phyloP scores from a whole-genome alignment of 2,329 filamentous ascomycete genomes.

The Cladosporium sp. region DNA sequence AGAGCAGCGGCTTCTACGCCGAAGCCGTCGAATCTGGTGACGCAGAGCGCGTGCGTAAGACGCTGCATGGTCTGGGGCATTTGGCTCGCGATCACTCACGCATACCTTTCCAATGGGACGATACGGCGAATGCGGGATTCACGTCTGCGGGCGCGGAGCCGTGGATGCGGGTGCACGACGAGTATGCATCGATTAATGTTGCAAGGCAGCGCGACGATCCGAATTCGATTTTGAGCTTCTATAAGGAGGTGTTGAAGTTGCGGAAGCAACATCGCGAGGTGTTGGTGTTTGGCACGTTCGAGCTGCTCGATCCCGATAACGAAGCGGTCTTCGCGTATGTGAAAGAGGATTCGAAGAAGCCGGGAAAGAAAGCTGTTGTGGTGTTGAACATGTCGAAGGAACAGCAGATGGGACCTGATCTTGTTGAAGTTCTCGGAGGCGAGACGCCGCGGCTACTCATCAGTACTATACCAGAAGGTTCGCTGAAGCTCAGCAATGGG shows the following conservation, averaged over 20 bases:
- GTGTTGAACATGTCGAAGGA: slow-evolving; percentile 42
- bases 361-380: slow-evolving; percentile 36
- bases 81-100: slow-evolving; percentile 69
- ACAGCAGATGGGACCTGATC: slow-evolving; percentile 22
- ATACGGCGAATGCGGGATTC: slow-evolving; percentile 64
- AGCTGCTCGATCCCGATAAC: slow-evolving; percentile 54
- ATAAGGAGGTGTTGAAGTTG: slow-evolving; percentile 53
- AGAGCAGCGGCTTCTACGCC: slow-evolving; percentile 48
- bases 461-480: slow-evolving; percentile 38
- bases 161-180: slow-evolving; percentile 71
- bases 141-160: slow-evolving; percentile 55
- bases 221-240: slow-evolving; percentile 61
- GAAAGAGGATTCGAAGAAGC: slow-evolving; percentile 31
- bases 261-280: slow-evolving; percentile 63
- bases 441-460: slow-evolving; percentile 44
- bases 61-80: slow-evolving; percentile 54
- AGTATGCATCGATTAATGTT: slow-evolving; percentile 64
- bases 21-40: slow-evolving; percentile 33
- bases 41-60: slow-evolving; percentile 44
- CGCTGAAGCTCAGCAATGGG: slow-evolving; percentile 12
- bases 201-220: slow-evolving; percentile 51
- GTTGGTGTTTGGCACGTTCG: slow-evolving; percentile 68
- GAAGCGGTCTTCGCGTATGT: slow-evolving; percentile 54
- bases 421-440: not conserved
- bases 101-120: slow-evolving; percentile 71